Conservation (phyloP, 1,284 basidiomycete genomes). For the Ustilago trichophora region DNA sequence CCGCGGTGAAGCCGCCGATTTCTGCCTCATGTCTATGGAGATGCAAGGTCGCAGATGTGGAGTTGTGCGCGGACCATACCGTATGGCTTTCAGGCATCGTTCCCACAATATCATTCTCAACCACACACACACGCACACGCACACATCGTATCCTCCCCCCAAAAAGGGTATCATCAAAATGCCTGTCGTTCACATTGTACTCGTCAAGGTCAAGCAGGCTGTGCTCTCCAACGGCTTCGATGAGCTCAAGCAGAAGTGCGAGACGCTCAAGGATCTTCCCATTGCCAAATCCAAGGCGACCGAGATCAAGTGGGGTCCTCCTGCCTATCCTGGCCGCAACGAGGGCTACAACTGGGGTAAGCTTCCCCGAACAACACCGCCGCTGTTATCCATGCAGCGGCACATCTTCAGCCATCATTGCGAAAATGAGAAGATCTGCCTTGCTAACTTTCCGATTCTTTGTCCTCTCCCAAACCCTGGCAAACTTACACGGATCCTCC, state of each 20-base stretch:
- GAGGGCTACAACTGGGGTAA: conserved; percentile 60
- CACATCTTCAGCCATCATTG: not conserved
- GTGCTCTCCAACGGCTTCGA: conserved; percentile 58
- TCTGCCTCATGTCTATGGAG: no score
- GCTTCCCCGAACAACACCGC: no score
- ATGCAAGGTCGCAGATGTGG: conserved; percentile 3
- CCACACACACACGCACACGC: not conserved
- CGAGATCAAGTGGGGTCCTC: conserved; percentile 56
- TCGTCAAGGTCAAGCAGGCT: conserved; percentile 58
- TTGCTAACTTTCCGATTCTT: conserved; percentile 1
- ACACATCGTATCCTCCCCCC: no score
- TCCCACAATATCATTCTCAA: not conserved
- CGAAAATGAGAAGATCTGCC: not conserved
- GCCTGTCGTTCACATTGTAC: conserved; percentile 56
- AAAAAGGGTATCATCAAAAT: conserved; percentile 28
- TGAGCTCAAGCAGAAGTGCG: conserved; percentile 55
- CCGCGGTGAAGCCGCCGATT: not conserved
- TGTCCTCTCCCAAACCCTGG: not conserved
- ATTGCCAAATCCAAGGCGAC: conserved; percentile 45
- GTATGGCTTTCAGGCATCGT: not conserved
- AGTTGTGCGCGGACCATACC: conserved; percentile 9
- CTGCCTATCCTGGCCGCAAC: conserved; percentile 50
- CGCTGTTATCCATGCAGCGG: no score
- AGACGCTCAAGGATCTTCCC: conserved; percentile 51
- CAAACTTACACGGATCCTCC: not conserved